phyloP scores from a whole-genome alignment of 768 basidiomycete genomes.

The Gymnopilus dilepis region DNA sequence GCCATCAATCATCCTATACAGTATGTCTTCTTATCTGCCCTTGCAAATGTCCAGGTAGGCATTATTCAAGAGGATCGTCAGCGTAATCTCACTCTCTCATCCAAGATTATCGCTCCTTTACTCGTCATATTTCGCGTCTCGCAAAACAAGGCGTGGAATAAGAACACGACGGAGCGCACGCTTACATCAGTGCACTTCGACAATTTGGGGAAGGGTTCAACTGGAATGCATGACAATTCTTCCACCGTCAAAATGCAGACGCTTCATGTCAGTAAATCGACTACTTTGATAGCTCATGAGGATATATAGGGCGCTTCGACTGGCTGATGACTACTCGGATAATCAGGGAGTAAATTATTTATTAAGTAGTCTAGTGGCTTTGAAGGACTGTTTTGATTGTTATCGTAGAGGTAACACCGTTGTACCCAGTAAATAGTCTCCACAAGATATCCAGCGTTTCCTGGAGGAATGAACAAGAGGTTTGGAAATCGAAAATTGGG shows the following conservation, averaged over 20 bases:
- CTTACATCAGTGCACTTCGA: slow-evolving; percentile 3
- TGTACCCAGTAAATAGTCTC: no score
- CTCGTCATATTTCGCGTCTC: slow-evolving; percentile 21
- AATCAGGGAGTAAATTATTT: no score
- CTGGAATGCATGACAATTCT: background rate
- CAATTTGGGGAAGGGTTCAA: background rate
- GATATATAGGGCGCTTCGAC: background rate
- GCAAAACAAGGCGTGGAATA: slow-evolving; percentile 13
- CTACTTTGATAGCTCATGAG: background rate
- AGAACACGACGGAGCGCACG: slow-evolving; percentile 6
- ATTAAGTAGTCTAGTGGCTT: no score
- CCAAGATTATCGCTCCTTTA: slow-evolving; percentile 16
- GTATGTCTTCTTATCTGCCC: slow-evolving; percentile 15
- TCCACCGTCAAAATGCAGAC: background rate
- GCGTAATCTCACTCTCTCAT: background rate
- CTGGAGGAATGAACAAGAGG: no score
- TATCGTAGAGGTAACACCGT: no score
- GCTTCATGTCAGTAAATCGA: background rate
- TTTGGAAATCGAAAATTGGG: no score
- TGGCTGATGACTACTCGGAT: no score
- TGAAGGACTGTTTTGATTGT: no score
- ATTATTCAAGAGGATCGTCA: background rate
- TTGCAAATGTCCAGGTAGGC: slow-evolving; percentile 18
- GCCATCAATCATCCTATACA: slow-evolving; percentile 17
- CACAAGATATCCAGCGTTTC: no score